Evolutionary conservation across 1,284 basidiomycete species (phyloP).

Genomic region (Dichomitus squalens): DNA sequence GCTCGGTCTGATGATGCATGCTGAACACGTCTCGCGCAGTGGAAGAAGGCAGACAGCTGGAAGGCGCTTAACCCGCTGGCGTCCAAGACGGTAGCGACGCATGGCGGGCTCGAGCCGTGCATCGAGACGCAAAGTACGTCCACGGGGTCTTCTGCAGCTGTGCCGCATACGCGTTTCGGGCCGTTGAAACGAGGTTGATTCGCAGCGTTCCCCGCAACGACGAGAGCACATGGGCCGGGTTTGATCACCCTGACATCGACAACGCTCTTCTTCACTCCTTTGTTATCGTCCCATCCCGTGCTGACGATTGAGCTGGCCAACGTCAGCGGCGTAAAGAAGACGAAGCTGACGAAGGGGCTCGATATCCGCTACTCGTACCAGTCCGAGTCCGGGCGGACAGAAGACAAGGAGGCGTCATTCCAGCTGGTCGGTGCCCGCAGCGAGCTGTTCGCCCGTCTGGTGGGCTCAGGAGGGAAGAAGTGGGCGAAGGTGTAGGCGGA

Average conservation of each 20-base stretch:
- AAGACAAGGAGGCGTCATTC: slow-evolving; percentile 55
- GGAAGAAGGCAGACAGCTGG: slow-evolving; percentile 32
- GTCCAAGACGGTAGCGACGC: slow-evolving; percentile 19
- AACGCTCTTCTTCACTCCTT: slow-evolving; percentile 55
- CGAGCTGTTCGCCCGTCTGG: slow-evolving; percentile 67
- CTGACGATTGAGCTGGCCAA: slow-evolving; percentile 47
- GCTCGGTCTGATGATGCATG: not conserved
- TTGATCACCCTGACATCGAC: slow-evolving; percentile 56
- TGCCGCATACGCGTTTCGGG: not conserved
- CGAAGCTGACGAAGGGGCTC: slow-evolving; percentile 53
- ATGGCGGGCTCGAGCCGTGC: slow-evolving; percentile 19
- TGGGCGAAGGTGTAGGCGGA: slow-evolving; percentile 37
- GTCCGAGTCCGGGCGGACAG: slow-evolving; percentile 27
- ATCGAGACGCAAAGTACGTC: slow-evolving; percentile 45
- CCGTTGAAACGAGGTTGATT: slow-evolving; percentile 7
- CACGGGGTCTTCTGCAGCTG: not conserved
- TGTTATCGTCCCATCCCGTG: slow-evolving; percentile 49
- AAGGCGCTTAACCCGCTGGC: slow-evolving; percentile 25
- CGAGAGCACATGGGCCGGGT: slow-evolving; percentile 46
- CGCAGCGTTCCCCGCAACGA: slow-evolving; percentile 64
- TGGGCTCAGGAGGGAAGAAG: slow-evolving; percentile 47
- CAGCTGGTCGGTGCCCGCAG: slow-evolving; percentile 61
- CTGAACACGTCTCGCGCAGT: slow-evolving; percentile 15
- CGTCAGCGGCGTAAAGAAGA: slow-evolving; percentile 61
- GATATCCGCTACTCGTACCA: slow-evolving; percentile 47